Evolutionary conservation across 73 alveolate species (phyloP).

Genomic region (Vitrella brassicaformis): DNA sequence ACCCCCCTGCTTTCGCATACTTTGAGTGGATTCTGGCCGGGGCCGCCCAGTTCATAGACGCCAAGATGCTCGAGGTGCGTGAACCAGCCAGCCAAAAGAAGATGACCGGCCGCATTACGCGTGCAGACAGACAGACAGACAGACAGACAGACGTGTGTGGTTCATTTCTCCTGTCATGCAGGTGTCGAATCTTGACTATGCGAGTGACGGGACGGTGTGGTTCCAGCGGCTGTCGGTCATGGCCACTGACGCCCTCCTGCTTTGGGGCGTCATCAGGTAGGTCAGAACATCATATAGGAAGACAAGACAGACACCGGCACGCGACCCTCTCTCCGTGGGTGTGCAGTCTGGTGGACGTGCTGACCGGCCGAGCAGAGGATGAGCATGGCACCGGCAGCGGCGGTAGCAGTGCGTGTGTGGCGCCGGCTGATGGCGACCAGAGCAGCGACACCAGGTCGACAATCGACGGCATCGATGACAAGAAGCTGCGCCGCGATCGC

Average conservation of each 20-base stretch:
- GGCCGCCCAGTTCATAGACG: not conserved
- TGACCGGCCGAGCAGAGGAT: too few species aligned
- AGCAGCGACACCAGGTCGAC: too few species aligned
- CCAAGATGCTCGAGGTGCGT: not conserved
- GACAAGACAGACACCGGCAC: too few species aligned
- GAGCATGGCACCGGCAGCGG: too few species aligned
- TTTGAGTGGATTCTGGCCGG: slow-evolving; percentile 70
- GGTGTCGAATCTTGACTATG: slow-evolving; percentile 25
- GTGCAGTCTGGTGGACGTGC: too few species aligned
- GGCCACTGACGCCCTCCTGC: not conserved
- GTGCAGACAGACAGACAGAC: not conserved
- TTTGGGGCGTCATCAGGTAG: not conserved
- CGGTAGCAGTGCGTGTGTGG: too few species aligned
- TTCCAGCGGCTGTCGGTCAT: not conserved
- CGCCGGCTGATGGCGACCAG: too few species aligned
- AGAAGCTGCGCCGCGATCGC: too few species aligned
- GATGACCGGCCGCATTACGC: too few species aligned
- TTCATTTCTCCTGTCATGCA: not conserved
- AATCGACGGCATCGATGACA: too few species aligned
- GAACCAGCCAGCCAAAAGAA: not conserved
- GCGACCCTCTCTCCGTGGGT: too few species aligned
- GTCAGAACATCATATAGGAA: too few species aligned
- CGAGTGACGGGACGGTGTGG: slow-evolving; percentile 4
- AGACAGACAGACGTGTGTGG: not conserved
- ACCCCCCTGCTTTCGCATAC: slow-evolving; percentile 86